A percentile compares a stretch with the other conserved stretches of the same genome.
phyloP scores from a whole-genome alignment of 805 yeast genomes.

The Candida chilensis region DNA sequence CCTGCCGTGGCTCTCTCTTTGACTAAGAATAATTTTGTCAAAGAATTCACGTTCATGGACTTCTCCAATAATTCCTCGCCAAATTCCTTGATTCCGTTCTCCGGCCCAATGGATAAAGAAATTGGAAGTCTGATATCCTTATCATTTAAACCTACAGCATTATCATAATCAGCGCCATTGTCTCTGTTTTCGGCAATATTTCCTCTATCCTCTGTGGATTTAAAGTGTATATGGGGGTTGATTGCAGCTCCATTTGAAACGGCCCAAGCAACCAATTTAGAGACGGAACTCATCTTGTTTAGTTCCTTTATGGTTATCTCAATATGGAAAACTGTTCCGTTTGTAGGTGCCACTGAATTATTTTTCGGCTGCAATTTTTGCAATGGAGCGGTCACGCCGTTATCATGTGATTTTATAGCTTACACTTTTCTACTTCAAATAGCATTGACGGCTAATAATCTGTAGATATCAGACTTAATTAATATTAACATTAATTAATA shows the following conservation, averaged over 20 bases:
- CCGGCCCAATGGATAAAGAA: constrained; percentile 23
- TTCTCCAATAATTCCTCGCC: constrained; percentile 1
- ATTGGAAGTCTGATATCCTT: constrained; percentile 26
- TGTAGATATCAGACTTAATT: no score
- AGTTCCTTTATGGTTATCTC: no score
- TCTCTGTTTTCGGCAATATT: constrained; percentile 17
- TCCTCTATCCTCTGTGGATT: constrained; percentile 17
- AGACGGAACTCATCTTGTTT: no score
- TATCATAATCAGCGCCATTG: not conserved
- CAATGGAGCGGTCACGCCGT: no score
- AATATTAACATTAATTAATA: no score
- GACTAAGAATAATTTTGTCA: constrained; percentile 5
- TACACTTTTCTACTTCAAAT: no score
- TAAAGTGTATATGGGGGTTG: constrained; percentile 20
- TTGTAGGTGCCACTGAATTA: no score
- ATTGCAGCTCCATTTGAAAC: constrained; percentile 23
- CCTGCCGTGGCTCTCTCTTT: constrained; percentile 5
- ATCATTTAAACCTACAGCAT: constrained; percentile 2
- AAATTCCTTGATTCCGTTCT: constrained; percentile 18
- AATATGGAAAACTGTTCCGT: no score
- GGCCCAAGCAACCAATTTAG: constrained; percentile 33
- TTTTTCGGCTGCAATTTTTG: no score
- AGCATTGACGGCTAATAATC: no score
- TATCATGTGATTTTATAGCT: no score
- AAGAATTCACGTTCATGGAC: constrained; percentile 2